phyloP scores from a whole-genome alignment of 225 moss, liverwort and hornwort species.

The Sphagnum contortum region DNA sequence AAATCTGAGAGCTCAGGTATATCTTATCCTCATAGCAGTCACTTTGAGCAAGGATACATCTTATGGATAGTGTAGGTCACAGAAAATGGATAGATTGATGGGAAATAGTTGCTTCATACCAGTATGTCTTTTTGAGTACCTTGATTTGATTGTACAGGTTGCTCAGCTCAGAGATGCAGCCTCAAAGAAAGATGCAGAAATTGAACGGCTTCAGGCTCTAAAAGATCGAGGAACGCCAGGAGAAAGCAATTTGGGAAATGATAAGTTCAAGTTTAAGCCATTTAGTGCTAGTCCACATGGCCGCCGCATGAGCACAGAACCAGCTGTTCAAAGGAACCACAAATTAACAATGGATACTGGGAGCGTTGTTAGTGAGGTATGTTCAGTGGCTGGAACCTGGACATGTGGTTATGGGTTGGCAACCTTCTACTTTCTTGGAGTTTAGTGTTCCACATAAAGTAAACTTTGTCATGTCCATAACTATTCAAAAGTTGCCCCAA shows the following conservation, averaged over 20 bases:
- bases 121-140: background rate
- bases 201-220: constrained; percentile 27
- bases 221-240: constrained; percentile 32
- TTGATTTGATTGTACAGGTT: constrained; percentile 19
- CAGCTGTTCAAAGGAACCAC: constrained; percentile 20
- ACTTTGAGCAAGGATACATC: background rate
- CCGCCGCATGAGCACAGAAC: constrained; percentile 25
- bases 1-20: constrained; percentile 79
- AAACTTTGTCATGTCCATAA: constrained; percentile 5
- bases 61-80: too few species aligned
- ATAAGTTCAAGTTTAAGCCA: constrained; percentile 32
- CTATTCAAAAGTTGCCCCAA: background rate
- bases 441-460: constrained; percentile 8
- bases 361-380: constrained; percentile 28
- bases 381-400: background rate
- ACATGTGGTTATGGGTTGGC: background rate
- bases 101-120: background rate
- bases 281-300: constrained; percentile 19
- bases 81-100: background rate
- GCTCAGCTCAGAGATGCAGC: constrained; percentile 28
- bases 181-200: constrained; percentile 43
- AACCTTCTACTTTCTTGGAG: background rate
- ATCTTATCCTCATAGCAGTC: background rate
- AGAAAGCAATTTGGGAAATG: constrained; percentile 21
- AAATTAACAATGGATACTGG: constrained; percentile 19